Percentiles rank a stretch among this genome's conserved stretches.
Evolutionary conservation across 75 land plant species (phyloP).

Genomic region (Picea sitchensis): DNA sequence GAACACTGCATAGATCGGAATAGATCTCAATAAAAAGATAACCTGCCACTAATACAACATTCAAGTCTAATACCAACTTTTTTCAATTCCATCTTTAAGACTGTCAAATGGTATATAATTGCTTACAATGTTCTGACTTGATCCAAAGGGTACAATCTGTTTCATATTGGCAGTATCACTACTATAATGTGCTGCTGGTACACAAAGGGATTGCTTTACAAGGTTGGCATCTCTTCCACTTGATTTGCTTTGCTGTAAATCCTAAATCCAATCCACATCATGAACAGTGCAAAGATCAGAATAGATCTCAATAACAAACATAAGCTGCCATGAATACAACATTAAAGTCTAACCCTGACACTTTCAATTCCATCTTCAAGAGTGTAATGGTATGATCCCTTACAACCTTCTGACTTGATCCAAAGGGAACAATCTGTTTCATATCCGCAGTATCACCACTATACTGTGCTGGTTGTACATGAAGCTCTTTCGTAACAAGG

Average conservation of each 20-base stretch:
- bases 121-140: not conserved
- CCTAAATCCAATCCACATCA: not conserved
- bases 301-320: not conserved
- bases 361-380: not conserved
- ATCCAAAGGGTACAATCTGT: not conserved
- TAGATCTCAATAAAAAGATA: not conserved
- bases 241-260: not conserved
- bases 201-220: not conserved
- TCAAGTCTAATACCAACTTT: not conserved
- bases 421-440: constrained; percentile 11
- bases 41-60: not conserved
- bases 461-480: constrained; percentile 9
- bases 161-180: not conserved
- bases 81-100: not conserved
- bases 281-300: not conserved
- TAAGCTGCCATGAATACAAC: not conserved
- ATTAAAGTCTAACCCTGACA: not conserved
- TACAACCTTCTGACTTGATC: constrained; percentile 1
- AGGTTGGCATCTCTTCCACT: not conserved
- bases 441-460: constrained; percentile 12
- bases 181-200: not conserved
- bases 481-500: constrained; percentile 9
- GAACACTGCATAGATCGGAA: not conserved
- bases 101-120: not conserved
- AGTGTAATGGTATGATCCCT: not conserved